Evolutionary conservation across 352 stramenopile species (phyloP).

Genomic region (Globisporangium takayamanum): DNA sequence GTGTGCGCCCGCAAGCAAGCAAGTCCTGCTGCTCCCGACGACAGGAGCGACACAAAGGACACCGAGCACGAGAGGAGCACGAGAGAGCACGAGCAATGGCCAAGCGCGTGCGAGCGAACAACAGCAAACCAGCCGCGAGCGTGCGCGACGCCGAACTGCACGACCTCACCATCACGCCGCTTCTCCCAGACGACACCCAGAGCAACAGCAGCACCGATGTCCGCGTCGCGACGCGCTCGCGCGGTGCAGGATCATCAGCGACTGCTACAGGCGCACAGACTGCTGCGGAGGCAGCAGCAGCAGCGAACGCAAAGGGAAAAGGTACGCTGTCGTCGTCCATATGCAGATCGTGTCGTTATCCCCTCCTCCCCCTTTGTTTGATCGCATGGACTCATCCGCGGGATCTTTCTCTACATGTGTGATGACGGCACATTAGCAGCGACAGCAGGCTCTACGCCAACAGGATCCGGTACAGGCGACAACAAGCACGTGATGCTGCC

Average conservation of each 20-base stretch:
- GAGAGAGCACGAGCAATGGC: conserved; percentile 30
- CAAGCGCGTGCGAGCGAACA: conserved; percentile 50
- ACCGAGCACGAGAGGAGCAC: conserved; percentile 8
- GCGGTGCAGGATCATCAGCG: neutral
- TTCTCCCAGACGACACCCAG: neutral
- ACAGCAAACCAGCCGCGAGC: neutral
- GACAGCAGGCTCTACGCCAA: neutral
- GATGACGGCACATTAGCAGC: neutral
- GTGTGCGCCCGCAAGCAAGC: neutral
- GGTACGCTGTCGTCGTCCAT: too few relatives aligned
- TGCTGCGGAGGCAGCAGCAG: neutral
- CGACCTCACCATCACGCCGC: conserved; percentile 10
- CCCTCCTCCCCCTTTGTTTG: too few relatives aligned
- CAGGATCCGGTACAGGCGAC: conserved; percentile 11
- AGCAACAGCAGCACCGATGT: neutral
- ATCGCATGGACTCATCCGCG: too few relatives aligned
- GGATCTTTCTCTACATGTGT: too few relatives aligned
- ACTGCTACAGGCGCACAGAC: neutral
- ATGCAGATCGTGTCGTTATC: too few relatives aligned
- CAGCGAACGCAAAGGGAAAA: conserved; percentile 2
- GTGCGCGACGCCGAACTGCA: conserved; percentile 10
- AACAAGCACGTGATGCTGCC: conserved; percentile 84
- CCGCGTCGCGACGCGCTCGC: conserved; percentile 5
- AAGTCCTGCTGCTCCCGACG: neutral
- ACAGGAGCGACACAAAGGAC: conserved; percentile 3